phyloP scores from a whole-genome alignment of 257 asterid genomes.

The Forsythia suspensa region DNA sequence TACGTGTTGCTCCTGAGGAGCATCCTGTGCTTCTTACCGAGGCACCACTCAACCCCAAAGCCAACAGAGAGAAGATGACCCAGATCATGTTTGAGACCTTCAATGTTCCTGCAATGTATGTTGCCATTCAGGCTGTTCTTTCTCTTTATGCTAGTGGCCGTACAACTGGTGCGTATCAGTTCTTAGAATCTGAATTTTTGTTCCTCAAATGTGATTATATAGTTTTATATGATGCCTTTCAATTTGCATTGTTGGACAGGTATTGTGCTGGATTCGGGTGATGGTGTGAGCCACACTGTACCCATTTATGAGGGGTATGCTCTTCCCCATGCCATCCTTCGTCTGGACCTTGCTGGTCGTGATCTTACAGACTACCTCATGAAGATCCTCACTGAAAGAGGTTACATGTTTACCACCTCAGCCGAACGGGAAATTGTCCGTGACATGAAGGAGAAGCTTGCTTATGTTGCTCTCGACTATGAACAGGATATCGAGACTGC shows the following conservation, averaged over 20 bases:
- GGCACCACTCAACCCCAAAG: conserved; percentile 59
- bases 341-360: conserved; percentile 54
- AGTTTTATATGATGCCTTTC: background rate
- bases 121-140: conserved; percentile 53
- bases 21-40: conserved; percentile 53
- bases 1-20: conserved; percentile 56
- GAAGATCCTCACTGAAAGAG: conserved; percentile 55
- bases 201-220: background rate
- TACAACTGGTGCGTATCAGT: conserved; percentile 39
- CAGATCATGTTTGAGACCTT: conserved; percentile 56
- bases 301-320: conserved; percentile 56
- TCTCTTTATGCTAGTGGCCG: conserved; percentile 56
- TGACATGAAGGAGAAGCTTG: conserved; percentile 47
- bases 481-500: conserved; percentile 50
- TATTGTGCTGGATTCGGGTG: conserved; percentile 57
- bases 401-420: conserved; percentile 56
- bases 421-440: conserved; percentile 61
- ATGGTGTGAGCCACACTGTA: conserved; percentile 52
- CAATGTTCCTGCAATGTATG: conserved; percentile 53
- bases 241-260: conserved; percentile 23
- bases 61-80: conserved; percentile 57
- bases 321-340: conserved; percentile 51
- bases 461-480: conserved; percentile 49
- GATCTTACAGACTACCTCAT: conserved; percentile 47
- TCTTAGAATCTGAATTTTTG: background rate